Evolutionary conservation across 331 rosid genomes (phyloP), one percentile per base, ranked within the genome.

Genomic region (Spiraea crenata): DNA sequence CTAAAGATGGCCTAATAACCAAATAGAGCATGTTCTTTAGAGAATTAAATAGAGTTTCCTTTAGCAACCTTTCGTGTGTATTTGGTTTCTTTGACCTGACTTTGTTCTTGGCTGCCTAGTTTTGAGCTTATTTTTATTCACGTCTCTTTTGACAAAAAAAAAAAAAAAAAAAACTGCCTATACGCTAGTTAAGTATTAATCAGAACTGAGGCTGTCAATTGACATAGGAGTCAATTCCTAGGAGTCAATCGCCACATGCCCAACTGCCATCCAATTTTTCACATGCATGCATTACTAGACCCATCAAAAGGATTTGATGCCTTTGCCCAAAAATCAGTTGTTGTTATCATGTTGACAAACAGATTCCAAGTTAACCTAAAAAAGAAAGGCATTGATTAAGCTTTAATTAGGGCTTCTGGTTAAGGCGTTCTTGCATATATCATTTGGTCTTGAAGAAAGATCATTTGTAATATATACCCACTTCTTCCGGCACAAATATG

Each of bases 201-300:
- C 34, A 57, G 35, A 19, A 45, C 62, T 38, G 69, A n/a, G 35
- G 73, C 19, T 64, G 77, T 48, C 72, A 46, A 61, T 20, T 70
- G 69, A 25, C 38, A 5, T 16, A 55, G 44, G 57, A 42, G 71
- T 65, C 65, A 55, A 62, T 69, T 69, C 62, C 57, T 13, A 58
- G 57, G 50, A 52, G 77, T 84, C 65, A 77, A 65, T 64, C 55
- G 59, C 61, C 63, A 73, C 69, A 82, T 71, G 37, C 60, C 63
- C 85, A 67, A 77, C 83, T 74, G 77, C 69, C 80, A 67, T 70
- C 79, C 84, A 77, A 49, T 63, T 41, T 50, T 60, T 41, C 47
- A 74, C 50, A 66, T 37, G 25, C 50, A 56, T 65, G 42, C n/a
- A 54, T 3, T 45, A 73, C 68, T 70, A 57, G 60, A 83, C 61